Conservation (phyloP, 2,329 filamentous ascomycete species). For the Neonectria sp. region DNA sequence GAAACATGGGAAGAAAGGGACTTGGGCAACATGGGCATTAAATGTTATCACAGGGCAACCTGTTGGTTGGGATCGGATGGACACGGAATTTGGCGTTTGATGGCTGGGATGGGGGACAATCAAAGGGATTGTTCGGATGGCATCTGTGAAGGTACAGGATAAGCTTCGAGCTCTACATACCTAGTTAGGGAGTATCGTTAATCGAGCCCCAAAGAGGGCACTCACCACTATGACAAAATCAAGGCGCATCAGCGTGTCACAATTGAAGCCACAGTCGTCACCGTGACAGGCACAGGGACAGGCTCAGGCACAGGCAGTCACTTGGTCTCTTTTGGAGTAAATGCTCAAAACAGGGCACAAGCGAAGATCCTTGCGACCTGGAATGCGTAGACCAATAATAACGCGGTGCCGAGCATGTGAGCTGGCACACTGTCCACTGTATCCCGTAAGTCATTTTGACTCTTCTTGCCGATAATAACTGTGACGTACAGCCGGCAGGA, state of each 20-base stretch:
- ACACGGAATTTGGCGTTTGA: constrained; percentile 20
- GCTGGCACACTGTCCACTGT: neutral
- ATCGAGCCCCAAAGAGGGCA: constrained; percentile 3
- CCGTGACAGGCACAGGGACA: neutral
- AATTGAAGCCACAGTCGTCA: neutral
- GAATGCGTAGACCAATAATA: neutral
- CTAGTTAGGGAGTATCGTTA: constrained; percentile 3
- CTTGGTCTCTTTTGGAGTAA: neutral
- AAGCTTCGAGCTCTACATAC: constrained; percentile 7
- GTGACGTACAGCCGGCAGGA: neutral
- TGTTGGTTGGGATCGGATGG: constrained; percentile 11
- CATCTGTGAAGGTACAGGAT: constrained; percentile 11
- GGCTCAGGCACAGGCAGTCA: neutral
- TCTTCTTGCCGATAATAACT: no score
- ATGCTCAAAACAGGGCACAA: constrained; percentile 2
- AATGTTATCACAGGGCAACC: constrained; percentile 21
- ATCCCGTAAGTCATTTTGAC: no score
- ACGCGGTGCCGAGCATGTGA: neutral
- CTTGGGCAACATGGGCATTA: neutral
- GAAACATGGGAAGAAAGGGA: neutral
- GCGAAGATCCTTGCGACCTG: neutral
- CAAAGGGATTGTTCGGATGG: constrained; percentile 4
- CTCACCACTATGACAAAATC: neutral
- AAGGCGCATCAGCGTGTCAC: neutral
- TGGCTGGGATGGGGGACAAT: neutral